Base-by-base conservation (phyloP, 1,284 basidiomycete genomes). In the Sutorius eximius region DNA sequence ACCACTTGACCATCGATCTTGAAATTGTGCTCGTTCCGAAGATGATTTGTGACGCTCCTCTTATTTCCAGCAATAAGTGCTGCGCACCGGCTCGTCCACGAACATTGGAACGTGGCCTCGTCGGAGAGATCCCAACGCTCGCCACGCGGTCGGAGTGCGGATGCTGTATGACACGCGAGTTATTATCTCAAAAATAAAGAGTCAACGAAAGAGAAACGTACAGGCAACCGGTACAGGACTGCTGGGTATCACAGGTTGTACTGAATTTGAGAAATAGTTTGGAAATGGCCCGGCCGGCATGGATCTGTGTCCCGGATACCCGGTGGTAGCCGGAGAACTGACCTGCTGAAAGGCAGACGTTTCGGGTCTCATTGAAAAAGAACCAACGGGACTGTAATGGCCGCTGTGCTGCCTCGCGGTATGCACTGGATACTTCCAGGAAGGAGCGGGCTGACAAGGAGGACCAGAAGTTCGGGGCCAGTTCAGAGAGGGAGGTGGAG, bases 11-110 rank as follows among this genome's bases (percentile, higher is more conserved):
- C 57, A 10, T 71, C 66, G n/a, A 57, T 59, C n/a, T 46, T 36
- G 18, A 68, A 70, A 15, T 45, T 16, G 48, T 68, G 67, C n/a
- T 29, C 37, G 36, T 62, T 56, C 9, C 59, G 65, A 2, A 68
- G 57, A 38, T 68, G 67, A 3, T 47, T 57, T 8, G 63, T 57
- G 38, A 68, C 43, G 29, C 61, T 58, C n/a, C 46, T 55, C 43
- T 58, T 50, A 29, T 70, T 57, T 0, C 67, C 68, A 4, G 51
- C 37, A 38, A 68, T 42, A 20, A 30, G 48, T 22, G 56, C 64
- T 32, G 8, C 12, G 49, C 69, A 71, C 10, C 0, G 42, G 38
- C 27, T 44, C 9, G 18, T 34, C 69, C 69, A 68, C 51, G 46
- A 24, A 44, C 67, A 68, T 5, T 4, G 55, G 41, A 64, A 68